A percentile compares a stretch with the other conserved stretches of the same genome.
phyloP scores from a whole-genome alignment of 2,329 filamentous ascomycete species.

The Microcera coccophila region DNA sequence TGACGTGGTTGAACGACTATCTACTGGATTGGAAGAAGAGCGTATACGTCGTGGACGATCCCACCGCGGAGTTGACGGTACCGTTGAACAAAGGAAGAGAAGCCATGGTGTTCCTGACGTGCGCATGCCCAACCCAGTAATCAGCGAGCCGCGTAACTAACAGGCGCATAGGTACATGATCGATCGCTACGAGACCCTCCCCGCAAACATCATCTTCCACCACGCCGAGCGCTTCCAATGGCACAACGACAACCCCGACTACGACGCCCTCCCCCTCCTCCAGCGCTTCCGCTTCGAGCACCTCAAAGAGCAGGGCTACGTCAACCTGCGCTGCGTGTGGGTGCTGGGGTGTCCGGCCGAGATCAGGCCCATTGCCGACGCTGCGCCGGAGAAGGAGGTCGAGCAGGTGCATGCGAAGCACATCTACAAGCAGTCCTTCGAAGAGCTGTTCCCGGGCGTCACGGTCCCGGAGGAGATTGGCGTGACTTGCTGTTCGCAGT shows the following conservation, averaged over 20 bases:
- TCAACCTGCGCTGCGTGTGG: conserved; percentile 59
- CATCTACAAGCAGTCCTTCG: conserved; percentile 41
- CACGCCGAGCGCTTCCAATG: conserved; percentile 48
- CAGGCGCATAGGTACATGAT: conserved; percentile 40
- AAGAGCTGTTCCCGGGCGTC: conserved; percentile 38
- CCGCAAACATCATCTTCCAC: conserved; percentile 44
- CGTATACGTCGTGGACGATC: conserved; percentile 53
- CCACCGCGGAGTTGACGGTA: conserved; percentile 44
- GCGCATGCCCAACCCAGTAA: conserved; percentile 9
- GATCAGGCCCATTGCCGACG: conserved; percentile 40
- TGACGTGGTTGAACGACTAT: conserved; percentile 40
- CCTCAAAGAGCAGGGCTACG: conserved; percentile 53
- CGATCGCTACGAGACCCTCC: conserved; percentile 45
- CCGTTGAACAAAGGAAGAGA: conserved; percentile 49
- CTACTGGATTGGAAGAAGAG: conserved; percentile 47
- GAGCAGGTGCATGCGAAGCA: conserved; percentile 38
- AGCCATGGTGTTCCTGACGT: conserved; percentile 51
- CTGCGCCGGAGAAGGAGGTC: conserved; percentile 30
- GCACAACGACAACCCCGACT: conserved; percentile 52
- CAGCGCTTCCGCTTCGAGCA: conserved; percentile 46
- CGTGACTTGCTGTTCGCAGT: conserved; percentile 63
- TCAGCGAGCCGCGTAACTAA: not conserved
- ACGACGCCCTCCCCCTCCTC: conserved; percentile 52
- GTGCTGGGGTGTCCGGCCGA: conserved; percentile 52
- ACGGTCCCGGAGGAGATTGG: conserved; percentile 49